Evolutionary conservation across 495 filamentous ascomycete species (phyloP), one percentile per base, ranked within the genome.

Genomic region (Parmelia sp.): DNA sequence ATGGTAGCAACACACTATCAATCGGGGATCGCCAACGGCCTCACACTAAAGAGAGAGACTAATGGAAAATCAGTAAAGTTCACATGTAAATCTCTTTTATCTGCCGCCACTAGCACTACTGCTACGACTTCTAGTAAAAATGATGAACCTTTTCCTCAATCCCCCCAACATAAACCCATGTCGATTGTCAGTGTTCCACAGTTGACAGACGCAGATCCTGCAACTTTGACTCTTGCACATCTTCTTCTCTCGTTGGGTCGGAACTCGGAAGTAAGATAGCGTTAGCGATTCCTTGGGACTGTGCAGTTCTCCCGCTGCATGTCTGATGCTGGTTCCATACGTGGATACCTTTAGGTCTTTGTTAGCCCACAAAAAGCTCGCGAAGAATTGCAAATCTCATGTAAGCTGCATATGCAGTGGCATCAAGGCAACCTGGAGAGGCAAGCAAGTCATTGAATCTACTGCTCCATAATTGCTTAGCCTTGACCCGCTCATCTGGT

Each of bases 401-500:
- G 12, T 25, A 31, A 53, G 51, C 51, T 55, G 29, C 51, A 55
- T 33, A 33, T 55, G 51, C 51, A 55, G 27, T 29, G 31, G 27
- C 45, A 49, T 47, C 17, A 0, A 51, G 45, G 45, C 25, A 29
- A 31, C 14, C 49, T 31, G 27, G 27, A 31, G 31, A 0, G 5
- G 2, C 4, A 31, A 23, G 51, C 51, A 55, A n/a, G 49, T 53
- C 51, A 55, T 55, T 21, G 4, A 53, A 19, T 33, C 29, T 55
- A 40, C 36, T 29, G 40, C 36, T 25, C 39, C 33, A 31, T 7
- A 37, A 11, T 19, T 44, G 62, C 53, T 47, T 44, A 64, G 57
- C 53, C 35, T 64, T 55, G 29, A 64, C 42, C 62, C 62, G 55
- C 25, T 36, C 31, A 21, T 25, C 40, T 64, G 62, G 62, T 64